Percentiles rank a stretch among this genome's conserved stretches.
These are phyloP conservation scores for Yamadazyma dushanensis DNA, from an alignment of 1,139 yeast genomes.

Conservation along the genomic window DNA sequence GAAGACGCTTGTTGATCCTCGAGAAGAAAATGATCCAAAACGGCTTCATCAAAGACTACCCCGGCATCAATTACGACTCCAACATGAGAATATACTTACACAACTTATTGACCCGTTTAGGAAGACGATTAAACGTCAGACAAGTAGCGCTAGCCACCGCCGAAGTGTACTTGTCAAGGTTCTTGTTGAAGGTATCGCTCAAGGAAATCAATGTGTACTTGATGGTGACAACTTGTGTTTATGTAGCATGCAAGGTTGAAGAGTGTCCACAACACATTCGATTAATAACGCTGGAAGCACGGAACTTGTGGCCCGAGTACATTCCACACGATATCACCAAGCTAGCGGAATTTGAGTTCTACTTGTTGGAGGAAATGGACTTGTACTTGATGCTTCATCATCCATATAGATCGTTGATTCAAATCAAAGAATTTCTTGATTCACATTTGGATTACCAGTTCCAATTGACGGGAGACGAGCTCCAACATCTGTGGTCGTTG, in stretches of 20 bases:
- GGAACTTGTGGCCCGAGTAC: constrained; percentile 92
- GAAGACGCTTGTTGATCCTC: constrained; percentile 37
- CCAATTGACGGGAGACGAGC: constrained; percentile 60
- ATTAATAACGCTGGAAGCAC: constrained; percentile 77
- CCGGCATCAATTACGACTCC: constrained; percentile 52
- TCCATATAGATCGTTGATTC: constrained; percentile 77
- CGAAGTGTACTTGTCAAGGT: constrained; percentile 76
- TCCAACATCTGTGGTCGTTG: constrained; percentile 86
- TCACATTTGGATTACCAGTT: constrained; percentile 32
- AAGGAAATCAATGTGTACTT: constrained; percentile 82
- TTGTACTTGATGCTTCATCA: constrained; percentile 81
- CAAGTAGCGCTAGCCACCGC: constrained; percentile 89
- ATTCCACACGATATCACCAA: constrained; percentile 90
- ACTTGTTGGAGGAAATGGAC: constrained; percentile 85
- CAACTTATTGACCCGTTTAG: constrained; percentile 68
- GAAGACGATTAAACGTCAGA: constrained; percentile 72
- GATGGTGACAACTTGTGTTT: constrained; percentile 79
- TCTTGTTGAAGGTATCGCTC: constrained; percentile 68
- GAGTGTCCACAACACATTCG: constrained; percentile 95
- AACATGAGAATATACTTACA: constrained; percentile 71
- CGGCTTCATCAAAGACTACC: constrained; percentile 46
- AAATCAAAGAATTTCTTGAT: constrained; percentile 50
- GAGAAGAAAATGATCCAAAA: constrained; percentile 49
- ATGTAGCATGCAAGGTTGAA: constrained; percentile 90
- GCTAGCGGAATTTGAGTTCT: constrained; percentile 95